phyloP scores from a whole-genome alignment of 2,329 filamentous ascomycete species.

The Neobulgaria alba region DNA sequence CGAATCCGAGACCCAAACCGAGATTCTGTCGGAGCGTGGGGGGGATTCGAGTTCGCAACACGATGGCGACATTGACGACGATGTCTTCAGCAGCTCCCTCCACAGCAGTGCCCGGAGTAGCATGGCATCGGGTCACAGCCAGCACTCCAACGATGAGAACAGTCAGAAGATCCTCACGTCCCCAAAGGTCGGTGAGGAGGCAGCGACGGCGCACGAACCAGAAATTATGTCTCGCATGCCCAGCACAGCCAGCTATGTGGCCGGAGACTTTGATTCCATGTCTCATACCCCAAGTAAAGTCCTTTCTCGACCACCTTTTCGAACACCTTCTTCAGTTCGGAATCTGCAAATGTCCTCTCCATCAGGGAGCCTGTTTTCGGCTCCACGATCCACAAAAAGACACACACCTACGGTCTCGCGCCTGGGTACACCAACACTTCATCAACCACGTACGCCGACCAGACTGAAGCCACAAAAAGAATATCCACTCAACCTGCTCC shows the following conservation, averaged over 20 bases:
- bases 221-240: conserved; percentile 36
- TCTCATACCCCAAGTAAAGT: conserved; percentile 36
- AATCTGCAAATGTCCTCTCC: conserved; percentile 67
- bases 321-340: conserved; percentile 60
- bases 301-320: conserved; percentile 55
- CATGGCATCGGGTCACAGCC: conserved; percentile 21
- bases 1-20: conserved; percentile 2
- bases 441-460: conserved; percentile 39
- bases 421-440: conserved; percentile 43
- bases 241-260: conserved; percentile 26
- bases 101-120: conserved; percentile 17
- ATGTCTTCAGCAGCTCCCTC: conserved; percentile 26
- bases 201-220: conserved; percentile 15
- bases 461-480: conserved; percentile 49
- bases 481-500: conserved; percentile 65
- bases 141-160: conserved; percentile 18
- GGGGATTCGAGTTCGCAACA: conserved; percentile 27
- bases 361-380: conserved; percentile 45
- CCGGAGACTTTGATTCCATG: conserved; percentile 22
- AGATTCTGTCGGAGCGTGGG: conserved; percentile 17
- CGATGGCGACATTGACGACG: conserved; percentile 29
- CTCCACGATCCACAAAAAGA: conserved; percentile 46
- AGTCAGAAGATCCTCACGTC: conserved; percentile 23
- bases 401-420: conserved; percentile 41
- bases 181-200: conserved; percentile 24